Evolutionary conservation across 106 monocot species (phyloP), one percentile per base, ranked within the genome.

Genomic region (Amphibolis antarctica): DNA sequence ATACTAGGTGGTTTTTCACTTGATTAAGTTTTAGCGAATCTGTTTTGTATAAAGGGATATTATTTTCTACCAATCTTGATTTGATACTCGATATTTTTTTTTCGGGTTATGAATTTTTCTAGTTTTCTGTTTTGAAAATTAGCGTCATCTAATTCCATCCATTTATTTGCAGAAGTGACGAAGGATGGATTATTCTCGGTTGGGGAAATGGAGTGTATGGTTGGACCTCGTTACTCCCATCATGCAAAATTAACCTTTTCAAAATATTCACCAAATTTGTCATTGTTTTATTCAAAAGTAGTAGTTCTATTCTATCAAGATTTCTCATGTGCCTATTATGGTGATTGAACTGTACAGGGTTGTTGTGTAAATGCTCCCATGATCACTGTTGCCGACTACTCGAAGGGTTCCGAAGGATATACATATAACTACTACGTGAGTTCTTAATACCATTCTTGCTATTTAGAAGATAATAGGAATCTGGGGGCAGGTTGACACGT

Each of bases 181-280:
- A 78, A 81, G 60, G 96, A 96, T 78, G 96, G 96, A 26, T 59
- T 96, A 71, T 94, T 94, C 75, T 89, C 89, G 63, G 86, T 94
- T 75, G 93, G 89, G 43, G 89, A 94, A 76, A 94, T 94, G 93
- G 93, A 94, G 70, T 94, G 93, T 81, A 89, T 94, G 93, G 93
- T 93, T 63, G 78, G 68, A 22, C 22, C 12, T 57, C 23, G 11
- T 7, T 28, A 17, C 10, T 57, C 5, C 15, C 23, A 5, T 57
- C 10, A 20, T 24, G 53, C 53, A 22, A 22, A 53, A 2, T 53
- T 9, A 2, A n/a, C 29, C 14, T 14, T 11, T 27, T 17, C 7
- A 14, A 26, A 5, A 14, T 14, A 30, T 57, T 24, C 24, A 4
- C 10, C 20, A 20, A 24, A 28, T n/a, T 22, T 12, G 12, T 24